Base-by-base conservation (phyloP, 306 rosid species). In the Gastrolobium bilobum region DNA sequence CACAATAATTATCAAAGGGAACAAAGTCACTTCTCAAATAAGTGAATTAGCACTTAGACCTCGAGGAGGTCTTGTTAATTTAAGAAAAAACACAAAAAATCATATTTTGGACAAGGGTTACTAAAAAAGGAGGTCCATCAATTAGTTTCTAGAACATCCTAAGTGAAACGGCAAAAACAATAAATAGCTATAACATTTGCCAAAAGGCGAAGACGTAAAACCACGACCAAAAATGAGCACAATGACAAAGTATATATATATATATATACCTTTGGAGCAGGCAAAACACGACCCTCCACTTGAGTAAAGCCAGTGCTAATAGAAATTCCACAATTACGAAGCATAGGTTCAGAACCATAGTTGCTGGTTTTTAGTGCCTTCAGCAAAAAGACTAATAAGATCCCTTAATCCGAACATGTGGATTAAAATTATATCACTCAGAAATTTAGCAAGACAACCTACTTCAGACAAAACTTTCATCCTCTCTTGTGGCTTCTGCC, bases 401-500 rank as follows among this genome's bases (percentile, higher is more conserved):
- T 1, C 26, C 59, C 57, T 13, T 59, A 47, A 70, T 73, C 37
- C 6, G 43, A 30, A 77, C 10, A 8, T 14, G 35, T 2, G 4
- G 3, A 59, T 6, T 20, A 11, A 15, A 14, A 56, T 15, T 30
- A 0, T 4, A 74, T 20, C n/a, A 75, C 20, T 35, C 59, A 40
- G 42, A 15, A 85, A 73, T 53, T 33, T 13, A 51, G 54, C 73
- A 35, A 76, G 73, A 57, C 62, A 60, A 79, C 96, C 37, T 68
- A 91, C 99, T 44, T 87, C 94, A 31, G 96, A 62, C 83, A 96
- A 84, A 59, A 91, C 82, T 65, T 64, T 84, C 99, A 96, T 96
- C 82, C 99, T 82, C 81, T 93, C 99, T 6, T 91, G 94, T 0
- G 99, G 99, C 83, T 96, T 96, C 87, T 93, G 97, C 83, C 99